phyloP scores from a whole-genome alignment of 176 grass and related monocot species.

The Triticum urartu region DNA sequence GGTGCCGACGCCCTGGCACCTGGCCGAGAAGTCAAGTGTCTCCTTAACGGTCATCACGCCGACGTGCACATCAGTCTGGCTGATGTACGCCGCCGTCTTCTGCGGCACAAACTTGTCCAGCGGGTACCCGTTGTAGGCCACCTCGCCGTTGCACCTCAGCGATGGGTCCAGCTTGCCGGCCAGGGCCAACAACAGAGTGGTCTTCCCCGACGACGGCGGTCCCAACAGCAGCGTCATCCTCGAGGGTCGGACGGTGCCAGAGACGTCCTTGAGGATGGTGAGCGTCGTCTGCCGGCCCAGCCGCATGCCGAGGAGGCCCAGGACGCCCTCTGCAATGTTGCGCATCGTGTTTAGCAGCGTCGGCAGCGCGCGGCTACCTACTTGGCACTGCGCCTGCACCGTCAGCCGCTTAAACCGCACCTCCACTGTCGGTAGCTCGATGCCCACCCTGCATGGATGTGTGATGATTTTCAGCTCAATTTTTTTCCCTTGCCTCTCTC shows the following conservation, averaged over 20 bases:
- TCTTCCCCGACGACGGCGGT: slow-evolving; percentile 95
- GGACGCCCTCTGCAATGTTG: slow-evolving; percentile 55
- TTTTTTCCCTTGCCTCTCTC: too few relatives aligned
- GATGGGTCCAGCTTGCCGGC: slow-evolving; percentile 82
- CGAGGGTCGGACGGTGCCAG: slow-evolving; percentile 55
- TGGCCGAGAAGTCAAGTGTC: slow-evolving; percentile 92
- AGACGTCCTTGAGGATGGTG: slow-evolving; percentile 63
- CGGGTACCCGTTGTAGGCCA: slow-evolving; percentile 77
- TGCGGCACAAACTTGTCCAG: slow-evolving; percentile 79
- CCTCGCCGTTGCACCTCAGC: slow-evolving; percentile 51
- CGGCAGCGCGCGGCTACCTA: slow-evolving; percentile 77
- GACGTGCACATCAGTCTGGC: slow-evolving; percentile 91
- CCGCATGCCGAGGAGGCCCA: slow-evolving; percentile 46
- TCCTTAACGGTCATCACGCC: slow-evolving; percentile 97
- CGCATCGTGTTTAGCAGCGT: slow-evolving; percentile 71
- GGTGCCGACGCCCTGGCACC: slow-evolving; percentile 88
- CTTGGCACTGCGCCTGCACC: slow-evolving; percentile 68
- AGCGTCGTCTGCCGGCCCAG: slow-evolving; percentile 52
- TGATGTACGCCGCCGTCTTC: slow-evolving; percentile 98
- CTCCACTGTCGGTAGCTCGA: slow-evolving; percentile 85
- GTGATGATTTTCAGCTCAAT: not conserved
- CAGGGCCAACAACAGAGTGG: slow-evolving; percentile 74
- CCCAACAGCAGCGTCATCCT: slow-evolving; percentile 92
- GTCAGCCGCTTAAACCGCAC: slow-evolving; percentile 75
- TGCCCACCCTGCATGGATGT: slow-evolving; percentile 74